These are phyloP conservation scores for Solanum medicagineum DNA, from an alignment of 257 asterid genomes.

Conservation along the genomic window DNA sequence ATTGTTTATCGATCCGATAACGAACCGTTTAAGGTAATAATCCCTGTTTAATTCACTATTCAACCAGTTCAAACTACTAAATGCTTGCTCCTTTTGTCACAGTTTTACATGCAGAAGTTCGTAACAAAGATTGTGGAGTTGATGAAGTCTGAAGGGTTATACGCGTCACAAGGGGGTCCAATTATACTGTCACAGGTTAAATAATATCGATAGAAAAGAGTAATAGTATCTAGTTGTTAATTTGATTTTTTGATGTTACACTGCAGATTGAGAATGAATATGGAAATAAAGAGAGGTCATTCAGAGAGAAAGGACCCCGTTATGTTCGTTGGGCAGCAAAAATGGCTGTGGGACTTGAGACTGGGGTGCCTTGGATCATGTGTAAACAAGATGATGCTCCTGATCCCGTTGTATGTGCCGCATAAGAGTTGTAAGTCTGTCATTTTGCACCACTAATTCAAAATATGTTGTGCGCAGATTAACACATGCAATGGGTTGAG, in stretches of 20 bases:
- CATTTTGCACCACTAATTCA: neutral
- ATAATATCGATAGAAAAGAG: neutral
- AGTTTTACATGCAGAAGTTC: constrained; percentile 66
- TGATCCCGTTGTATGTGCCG: constrained; percentile 49
- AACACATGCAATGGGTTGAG: constrained; percentile 71
- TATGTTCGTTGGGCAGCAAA: constrained; percentile 82
- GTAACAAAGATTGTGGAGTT: constrained; percentile 54
- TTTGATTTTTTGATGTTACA: too few relatives aligned
- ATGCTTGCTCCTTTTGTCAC: neutral
- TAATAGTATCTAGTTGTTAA: too few relatives aligned
- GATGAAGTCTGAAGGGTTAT: constrained; percentile 65
- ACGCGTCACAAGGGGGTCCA: constrained; percentile 91
- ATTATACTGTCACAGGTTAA: constrained; percentile 73
- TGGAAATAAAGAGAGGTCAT: constrained; percentile 45
- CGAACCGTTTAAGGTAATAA: constrained; percentile 62
- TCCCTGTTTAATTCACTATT: neutral
- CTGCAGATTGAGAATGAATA: constrained; percentile 82
- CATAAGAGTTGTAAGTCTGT: too few relatives aligned
- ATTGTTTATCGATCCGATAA: constrained; percentile 65
- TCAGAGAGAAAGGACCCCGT: constrained; percentile 35
- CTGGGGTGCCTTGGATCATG: constrained; percentile 94
- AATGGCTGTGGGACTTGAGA: constrained; percentile 63
- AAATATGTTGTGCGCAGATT: constrained; percentile 34
- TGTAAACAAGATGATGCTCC: constrained; percentile 97
- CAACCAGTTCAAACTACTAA: too few relatives aligned